Base-by-base conservation (phyloP, 257 asterid genomes). In the Ilex asprella region DNA sequence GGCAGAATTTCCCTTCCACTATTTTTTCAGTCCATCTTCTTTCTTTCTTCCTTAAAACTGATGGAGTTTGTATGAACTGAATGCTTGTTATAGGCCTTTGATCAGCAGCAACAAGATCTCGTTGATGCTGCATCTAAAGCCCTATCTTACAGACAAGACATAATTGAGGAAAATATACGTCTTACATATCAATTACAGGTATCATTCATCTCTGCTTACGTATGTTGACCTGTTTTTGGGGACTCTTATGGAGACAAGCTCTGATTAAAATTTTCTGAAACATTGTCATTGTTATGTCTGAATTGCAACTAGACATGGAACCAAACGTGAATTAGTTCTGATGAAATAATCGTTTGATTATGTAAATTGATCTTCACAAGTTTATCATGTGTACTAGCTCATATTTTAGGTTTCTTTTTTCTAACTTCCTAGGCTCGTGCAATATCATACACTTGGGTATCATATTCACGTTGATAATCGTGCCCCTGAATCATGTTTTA, bases 41-140 rank as follows among this genome's bases (percentile, higher is more conserved):
- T 11, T 31, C 15, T 63, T 30, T 63, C 71, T 59, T 51, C 56
- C 16, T 49, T 30, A 62, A 60, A 61, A 76, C 61, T 69, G 59
- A 15, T 56, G 35, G 31, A 56, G 52, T 15, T 39, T 43, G 58
- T 41, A 61, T 65, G 56, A 68, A 47, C 60, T 59, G 66, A 58
- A 62, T 64, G 56, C 66, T 66, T 44, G 64, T 60, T 64, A 3
- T 67, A 91, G 98, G 97, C 95, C 75, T 93, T 93, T 71, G 97
- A 93, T 78, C 97, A 89, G 77, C 99, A 93, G 79, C 97, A 93
- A 55, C 95, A 89, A 74, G 99, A 93, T 82, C 96, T 93, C 70
- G 91, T 87, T 76, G 90, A 82, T 82, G 97, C 99, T 78, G 96
- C 97, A 57, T 89, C 99, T 66, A 93, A 87, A 84, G 97, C 99